A percentile compares a stretch with the other conserved stretches of the same genome.
Evolutionary conservation across 805 yeast species (phyloP).

Genomic region (Spathaspora hagerdaliae): DNA sequence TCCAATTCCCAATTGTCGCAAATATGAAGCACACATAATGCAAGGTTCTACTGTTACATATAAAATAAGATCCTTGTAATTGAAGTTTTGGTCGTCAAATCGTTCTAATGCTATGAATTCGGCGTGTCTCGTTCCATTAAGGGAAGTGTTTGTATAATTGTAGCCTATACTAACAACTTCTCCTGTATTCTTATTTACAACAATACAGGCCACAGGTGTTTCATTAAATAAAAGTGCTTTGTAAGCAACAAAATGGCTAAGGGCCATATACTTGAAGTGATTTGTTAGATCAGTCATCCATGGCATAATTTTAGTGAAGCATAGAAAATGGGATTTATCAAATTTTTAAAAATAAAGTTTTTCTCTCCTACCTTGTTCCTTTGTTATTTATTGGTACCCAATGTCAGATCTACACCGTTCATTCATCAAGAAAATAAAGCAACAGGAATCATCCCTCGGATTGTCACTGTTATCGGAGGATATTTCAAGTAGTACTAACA

Average conservation of each 20-base stretch:
- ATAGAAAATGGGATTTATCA: no score
- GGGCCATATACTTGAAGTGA: conserved; percentile 29
- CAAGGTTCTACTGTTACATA: conserved; percentile 98
- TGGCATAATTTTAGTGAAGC: no score
- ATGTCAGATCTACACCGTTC: conserved; percentile 28
- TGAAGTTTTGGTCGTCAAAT: conserved; percentile 5
- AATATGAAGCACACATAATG: conserved; percentile 93
- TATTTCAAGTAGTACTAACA: background rate
- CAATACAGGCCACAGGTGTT: conserved; percentile 42
- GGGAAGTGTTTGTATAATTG: conserved; percentile 80
- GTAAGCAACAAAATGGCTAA: conserved; percentile 35
- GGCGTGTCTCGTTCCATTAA: conserved; percentile 89
- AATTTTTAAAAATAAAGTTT: no score
- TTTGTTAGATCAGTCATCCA: conserved; percentile 10
- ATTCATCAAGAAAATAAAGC: conserved; percentile 20
- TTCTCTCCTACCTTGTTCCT: no score
- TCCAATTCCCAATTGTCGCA: conserved; percentile 73
- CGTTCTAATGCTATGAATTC: conserved; percentile 76
- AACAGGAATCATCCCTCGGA: conserved; percentile 20
- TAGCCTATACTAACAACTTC: conserved; percentile 69
- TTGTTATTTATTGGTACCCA: background rate
- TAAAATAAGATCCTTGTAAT: conserved; percentile 55
- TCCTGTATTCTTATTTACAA: conserved; percentile 23
- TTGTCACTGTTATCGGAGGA: conserved; percentile 17
- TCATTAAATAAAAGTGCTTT: conserved; percentile 33